Percentiles rank a stretch among this genome's conserved stretches.
Conservation (phyloP, 305 asterid species). For the Solanum hybrid region DNA sequence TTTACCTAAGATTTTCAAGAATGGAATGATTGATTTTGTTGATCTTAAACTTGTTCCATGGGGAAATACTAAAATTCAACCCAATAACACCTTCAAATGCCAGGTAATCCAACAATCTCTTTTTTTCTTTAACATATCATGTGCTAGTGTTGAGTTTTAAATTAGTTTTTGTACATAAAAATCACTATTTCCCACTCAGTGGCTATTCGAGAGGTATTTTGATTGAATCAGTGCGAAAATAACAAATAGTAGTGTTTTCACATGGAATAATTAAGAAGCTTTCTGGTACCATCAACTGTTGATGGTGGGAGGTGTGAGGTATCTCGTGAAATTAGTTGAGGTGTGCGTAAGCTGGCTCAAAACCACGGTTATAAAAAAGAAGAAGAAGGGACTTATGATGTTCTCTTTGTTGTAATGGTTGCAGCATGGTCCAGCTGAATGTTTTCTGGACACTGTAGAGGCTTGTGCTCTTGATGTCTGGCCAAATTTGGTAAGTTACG, state of each 20-base stretch:
- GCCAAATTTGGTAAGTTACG: conserved; percentile 70
- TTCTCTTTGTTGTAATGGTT: background rate
- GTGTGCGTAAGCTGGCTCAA: no score
- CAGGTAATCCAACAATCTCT: conserved; percentile 18
- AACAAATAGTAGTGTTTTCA: background rate
- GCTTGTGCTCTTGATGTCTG: conserved; percentile 81
- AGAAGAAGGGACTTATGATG: background rate
- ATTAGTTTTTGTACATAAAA: background rate
- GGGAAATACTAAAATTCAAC: conserved; percentile 33
- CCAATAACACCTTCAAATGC: conserved; percentile 20
- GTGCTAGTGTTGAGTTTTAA: background rate
- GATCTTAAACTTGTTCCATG: conserved; percentile 42
- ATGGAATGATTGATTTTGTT: conserved; percentile 31
- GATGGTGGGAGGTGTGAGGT: background rate
- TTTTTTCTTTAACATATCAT: background rate
- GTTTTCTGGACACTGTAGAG: conserved; percentile 74
- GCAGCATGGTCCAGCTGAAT: conserved; percentile 79
- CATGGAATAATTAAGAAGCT: background rate
- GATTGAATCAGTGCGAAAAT: background rate
- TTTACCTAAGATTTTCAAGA: conserved; percentile 20
- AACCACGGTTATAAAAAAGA: background rate
- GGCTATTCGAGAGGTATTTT: background rate
- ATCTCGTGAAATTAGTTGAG: background rate
- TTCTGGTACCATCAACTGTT: background rate
- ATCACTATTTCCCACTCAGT: no score